phyloP scores from a whole-genome alignment of 1,284 basidiomycete species.

The Gymnopus androsaceus region DNA sequence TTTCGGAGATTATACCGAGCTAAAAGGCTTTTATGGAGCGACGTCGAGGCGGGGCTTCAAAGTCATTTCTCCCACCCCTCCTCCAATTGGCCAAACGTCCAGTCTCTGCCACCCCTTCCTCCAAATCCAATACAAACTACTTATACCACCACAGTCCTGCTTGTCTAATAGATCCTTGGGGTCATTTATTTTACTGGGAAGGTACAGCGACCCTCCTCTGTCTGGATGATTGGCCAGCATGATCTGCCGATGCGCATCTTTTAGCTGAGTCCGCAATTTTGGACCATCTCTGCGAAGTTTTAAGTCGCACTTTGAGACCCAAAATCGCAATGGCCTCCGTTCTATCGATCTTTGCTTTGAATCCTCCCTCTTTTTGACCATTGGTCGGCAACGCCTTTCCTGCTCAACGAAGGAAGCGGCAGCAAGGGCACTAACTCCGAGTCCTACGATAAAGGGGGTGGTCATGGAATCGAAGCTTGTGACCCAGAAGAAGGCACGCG shows the following conservation, averaged over 20 bases:
- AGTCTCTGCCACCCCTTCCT: too few relatives aligned
- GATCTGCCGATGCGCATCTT: constrained; percentile 89
- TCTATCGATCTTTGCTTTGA: constrained; percentile 94
- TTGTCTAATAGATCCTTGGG: constrained; percentile 85
- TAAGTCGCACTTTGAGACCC: constrained; percentile 80
- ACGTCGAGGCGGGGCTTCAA: too few relatives aligned
- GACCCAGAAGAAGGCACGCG: too few relatives aligned
- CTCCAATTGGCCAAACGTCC: too few relatives aligned
- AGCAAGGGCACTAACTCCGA: constrained; percentile 75
- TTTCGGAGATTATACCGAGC: too few relatives aligned
- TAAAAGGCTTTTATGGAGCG: too few relatives aligned
- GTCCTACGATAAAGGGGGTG: constrained; percentile 78
- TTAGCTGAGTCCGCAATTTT: constrained; percentile 68
- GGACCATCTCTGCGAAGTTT: constrained; percentile 66
- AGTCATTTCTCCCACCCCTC: too few relatives aligned
- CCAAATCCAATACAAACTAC: background rate
- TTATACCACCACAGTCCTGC: constrained; percentile 12
- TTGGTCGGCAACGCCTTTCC: constrained; percentile 71
- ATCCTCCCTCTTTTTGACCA: constrained; percentile 95
- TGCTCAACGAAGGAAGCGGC: constrained; percentile 68
- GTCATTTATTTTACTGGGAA: constrained; percentile 98
- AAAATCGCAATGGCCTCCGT: constrained; percentile 91
- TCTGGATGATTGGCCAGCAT: constrained; percentile 98
- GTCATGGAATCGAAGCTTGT: constrained; percentile 53
- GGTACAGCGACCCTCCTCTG: constrained; percentile 91